Evolutionary conservation across 1,139 yeast genomes (phyloP), one percentile per base, ranked within the genome.

Genomic region (Debaryomyces nepalensis): DNA sequence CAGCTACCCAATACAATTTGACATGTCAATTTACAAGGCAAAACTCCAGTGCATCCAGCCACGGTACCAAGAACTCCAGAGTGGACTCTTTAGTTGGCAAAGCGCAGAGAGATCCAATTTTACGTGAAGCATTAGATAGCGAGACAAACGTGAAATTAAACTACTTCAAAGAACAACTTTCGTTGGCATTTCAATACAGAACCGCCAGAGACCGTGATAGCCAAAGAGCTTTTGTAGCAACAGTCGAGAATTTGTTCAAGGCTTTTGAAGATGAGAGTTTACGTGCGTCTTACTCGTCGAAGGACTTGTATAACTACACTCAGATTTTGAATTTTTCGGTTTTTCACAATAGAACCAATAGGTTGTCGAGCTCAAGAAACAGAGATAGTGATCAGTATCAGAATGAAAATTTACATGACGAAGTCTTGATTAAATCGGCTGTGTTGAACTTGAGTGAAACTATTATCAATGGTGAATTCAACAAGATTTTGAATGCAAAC

Each of bases 351-450:
- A 61, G 75, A 49, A 59, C 64, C 23, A 49, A 50, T 30, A 55
- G 76, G 45, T 61, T 71, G 44, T 52, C 63, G 9, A 61, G 63
- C 14, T 48, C 55, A 9, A 63, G 63, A 43, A 71, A 73, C 49
- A 54, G 75, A 47, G 78, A 73, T 51, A 65, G 61, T 41, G 79
- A 73, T 51, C 69, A 65, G 49, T 62, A 58, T 45, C 49, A 54
- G 26, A 59, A 52, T 47, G 47, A 48, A 33, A 57, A 58, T 37
- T 59, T 60, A 40, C 47, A 55, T 39, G 67, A 63, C 44, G 75
- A 72, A 42, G 48, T 58, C 18, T 52, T 60, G 39, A 59, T 70
- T 46, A 67, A 64, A 44, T 47, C 55, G 16, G 70, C 74, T 3
- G 61, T 70, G n/a, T 54, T 70, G 43, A 58, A 61, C 30, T 54